A percentile compares a stretch with the other conserved stretches of the same genome.
Evolutionary conservation across 1,284 basidiomycete genomes (phyloP).

Genomic region (Erythrobasidium hasegawianum): DNA sequence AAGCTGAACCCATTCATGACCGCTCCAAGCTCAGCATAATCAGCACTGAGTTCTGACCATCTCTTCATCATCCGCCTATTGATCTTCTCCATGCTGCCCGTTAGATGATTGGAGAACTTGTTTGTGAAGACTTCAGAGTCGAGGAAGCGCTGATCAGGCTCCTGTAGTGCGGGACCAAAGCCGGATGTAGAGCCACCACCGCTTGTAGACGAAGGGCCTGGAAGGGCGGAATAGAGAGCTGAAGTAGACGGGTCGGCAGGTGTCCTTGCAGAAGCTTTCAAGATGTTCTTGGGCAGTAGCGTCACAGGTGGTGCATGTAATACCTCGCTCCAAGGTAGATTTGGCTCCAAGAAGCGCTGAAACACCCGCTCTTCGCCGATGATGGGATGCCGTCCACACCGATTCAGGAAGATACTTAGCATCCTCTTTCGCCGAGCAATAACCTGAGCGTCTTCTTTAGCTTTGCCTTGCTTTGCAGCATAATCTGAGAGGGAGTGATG

Average conservation of each 20-base stretch:
- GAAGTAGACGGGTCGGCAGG: slow-evolving; percentile 75
- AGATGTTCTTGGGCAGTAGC: slow-evolving; percentile 84
- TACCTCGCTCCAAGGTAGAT: slow-evolving; percentile 94
- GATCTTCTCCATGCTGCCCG: slow-evolving; percentile 90
- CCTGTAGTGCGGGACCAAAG: slow-evolving; percentile 65
- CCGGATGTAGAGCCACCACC: slow-evolving; percentile 23
- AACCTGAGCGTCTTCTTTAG: slow-evolving; percentile 90
- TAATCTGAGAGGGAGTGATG: slow-evolving; percentile 96
- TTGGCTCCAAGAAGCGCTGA: slow-evolving; percentile 89
- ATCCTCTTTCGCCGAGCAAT: slow-evolving; percentile 89
- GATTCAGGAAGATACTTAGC: slow-evolving; percentile 90
- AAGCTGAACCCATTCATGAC: slow-evolving; percentile 93
- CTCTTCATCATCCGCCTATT: slow-evolving; percentile 85
- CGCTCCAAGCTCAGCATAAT: slow-evolving; percentile 91
- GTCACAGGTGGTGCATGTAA: slow-evolving; percentile 86
- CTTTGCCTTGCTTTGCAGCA: slow-evolving; percentile 93
- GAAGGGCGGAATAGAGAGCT: slow-evolving; percentile 74
- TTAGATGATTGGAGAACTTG: slow-evolving; percentile 89
- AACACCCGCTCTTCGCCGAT: slow-evolving; percentile 91
- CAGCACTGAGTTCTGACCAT: slow-evolving; percentile 86
- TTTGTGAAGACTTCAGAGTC: slow-evolving; percentile 96
- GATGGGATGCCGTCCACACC: slow-evolving; percentile 83
- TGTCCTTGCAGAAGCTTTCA: slow-evolving; percentile 91
- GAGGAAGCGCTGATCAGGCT: slow-evolving; percentile 87
- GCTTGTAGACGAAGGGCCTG: slow-evolving; percentile 72